Evolutionary conservation across 2,329 filamentous ascomycete genomes (phyloP).

Genomic region (Fusarium bactridioides): DNA sequence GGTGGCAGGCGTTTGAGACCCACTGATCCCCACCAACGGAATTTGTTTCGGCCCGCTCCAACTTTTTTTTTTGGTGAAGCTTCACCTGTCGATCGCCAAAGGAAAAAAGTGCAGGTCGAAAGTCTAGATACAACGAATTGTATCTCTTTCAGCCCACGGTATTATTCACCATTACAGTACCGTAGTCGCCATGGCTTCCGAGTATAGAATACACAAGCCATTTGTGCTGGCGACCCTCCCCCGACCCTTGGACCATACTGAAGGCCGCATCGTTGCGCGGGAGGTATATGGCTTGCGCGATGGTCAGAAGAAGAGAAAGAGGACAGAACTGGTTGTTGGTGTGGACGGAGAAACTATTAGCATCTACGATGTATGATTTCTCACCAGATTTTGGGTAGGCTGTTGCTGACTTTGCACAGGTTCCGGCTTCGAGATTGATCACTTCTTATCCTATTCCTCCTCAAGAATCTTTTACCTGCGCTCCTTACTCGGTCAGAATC

Average conservation of each 20-base stretch:
- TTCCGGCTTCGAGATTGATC: conserved; percentile 67
- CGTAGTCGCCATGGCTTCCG: conserved; percentile 59
- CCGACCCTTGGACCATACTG: conserved; percentile 61
- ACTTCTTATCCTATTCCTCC: conserved; percentile 74
- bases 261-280: conserved; percentile 62
- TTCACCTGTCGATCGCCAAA: conserved; percentile 30
- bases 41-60: conserved; percentile 45
- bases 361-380: conserved; percentile 66
- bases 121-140: conserved; percentile 32
- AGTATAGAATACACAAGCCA: conserved; percentile 70
- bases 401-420: conserved; percentile 50
- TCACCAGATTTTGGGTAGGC: too few relatives aligned
- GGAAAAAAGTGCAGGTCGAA: conserved; percentile 35
- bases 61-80: conserved; percentile 50
- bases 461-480: conserved; percentile 69
- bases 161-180: background rate
- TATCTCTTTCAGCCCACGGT: conserved; percentile 20
- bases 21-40: conserved; percentile 45
- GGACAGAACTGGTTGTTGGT: conserved; percentile 69
- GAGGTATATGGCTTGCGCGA: conserved; percentile 68
- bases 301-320: conserved; percentile 67
- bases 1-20: conserved; percentile 9
- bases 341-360: conserved; percentile 72
- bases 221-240: conserved; percentile 69
- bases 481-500: conserved; percentile 65